Evolutionary conservation across 768 basidiomycete genomes (phyloP).

Genomic region (Amyloporia xantha): DNA sequence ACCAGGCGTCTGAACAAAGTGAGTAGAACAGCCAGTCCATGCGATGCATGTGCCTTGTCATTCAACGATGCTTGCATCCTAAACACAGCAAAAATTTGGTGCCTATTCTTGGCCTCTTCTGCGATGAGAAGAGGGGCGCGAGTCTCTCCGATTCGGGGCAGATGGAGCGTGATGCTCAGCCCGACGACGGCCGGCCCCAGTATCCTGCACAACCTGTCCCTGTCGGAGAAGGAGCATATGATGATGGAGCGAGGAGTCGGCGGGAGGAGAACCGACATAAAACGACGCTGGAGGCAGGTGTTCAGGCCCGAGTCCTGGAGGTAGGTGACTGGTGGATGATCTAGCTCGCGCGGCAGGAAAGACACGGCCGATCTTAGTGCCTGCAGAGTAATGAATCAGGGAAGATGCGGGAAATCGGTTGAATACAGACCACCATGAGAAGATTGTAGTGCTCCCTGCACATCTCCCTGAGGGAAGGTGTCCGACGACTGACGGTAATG

Average conservation of each 20-base stretch:
- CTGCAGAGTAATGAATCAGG: background rate
- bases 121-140: no score
- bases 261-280: background rate
- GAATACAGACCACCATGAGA: background rate
- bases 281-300: background rate
- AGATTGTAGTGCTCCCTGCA: background rate
- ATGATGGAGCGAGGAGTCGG: background rate
- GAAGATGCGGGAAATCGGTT: background rate
- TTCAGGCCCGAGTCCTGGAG: no score
- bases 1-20: no score
- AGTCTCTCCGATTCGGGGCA: no score
- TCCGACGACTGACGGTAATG: background rate
- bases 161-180: background rate
- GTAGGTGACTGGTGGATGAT: no score
- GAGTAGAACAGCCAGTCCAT: no score
- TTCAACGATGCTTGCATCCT: no score
- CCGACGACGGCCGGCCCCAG: background rate
- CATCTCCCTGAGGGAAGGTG: background rate
- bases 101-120: no score
- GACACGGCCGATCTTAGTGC: background rate
- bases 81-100: no score
- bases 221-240: background rate
- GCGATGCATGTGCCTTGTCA: no score
- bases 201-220: background rate
- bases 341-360: background rate